phyloP scores from a whole-genome alignment of 495 filamentous ascomycete genomes.

The Penicillium argentinense region DNA sequence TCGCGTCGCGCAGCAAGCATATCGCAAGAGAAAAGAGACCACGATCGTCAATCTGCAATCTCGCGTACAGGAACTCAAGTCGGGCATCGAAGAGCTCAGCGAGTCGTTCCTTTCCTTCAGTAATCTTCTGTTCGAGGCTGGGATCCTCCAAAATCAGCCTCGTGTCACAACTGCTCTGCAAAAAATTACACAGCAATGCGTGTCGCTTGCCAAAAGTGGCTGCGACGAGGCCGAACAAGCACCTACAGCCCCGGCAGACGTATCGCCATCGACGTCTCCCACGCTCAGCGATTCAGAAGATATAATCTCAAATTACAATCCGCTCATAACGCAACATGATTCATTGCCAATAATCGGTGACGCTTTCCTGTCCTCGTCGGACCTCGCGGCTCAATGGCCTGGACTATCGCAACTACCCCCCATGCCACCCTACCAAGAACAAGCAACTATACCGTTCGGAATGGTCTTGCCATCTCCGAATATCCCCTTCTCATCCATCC shows the following conservation, averaged over 20 bases:
- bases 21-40: constrained; percentile 79
- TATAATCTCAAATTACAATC: no score
- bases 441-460: constrained; percentile 21
- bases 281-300: no score
- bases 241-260: no score
- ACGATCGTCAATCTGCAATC: constrained; percentile 73
- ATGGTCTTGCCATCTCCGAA: constrained; percentile 15
- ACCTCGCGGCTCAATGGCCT: no score
- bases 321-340: no score
- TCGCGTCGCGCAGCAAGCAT: constrained; percentile 80
- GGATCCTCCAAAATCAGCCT: constrained; percentile 37
- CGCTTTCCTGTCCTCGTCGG: constrained; percentile 13
- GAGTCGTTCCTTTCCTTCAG: constrained; percentile 70
- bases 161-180: constrained; percentile 42
- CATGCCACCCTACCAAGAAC: constrained; percentile 24
- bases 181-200: constrained; percentile 45
- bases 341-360: no score
- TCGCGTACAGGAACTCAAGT: constrained; percentile 64
- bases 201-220: constrained; percentile 37
- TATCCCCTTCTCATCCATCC: constrained; percentile 9
- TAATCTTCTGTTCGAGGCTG: constrained; percentile 55
- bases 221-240: constrained; percentile 17
- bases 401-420: no score
- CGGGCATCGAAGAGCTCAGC: constrained; percentile 73
- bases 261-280: no score